Evolutionary conservation across 2,329 filamentous ascomycete genomes (phyloP), one percentile per base, ranked within the genome.

Genomic region (Byssothecium circinans): DNA sequence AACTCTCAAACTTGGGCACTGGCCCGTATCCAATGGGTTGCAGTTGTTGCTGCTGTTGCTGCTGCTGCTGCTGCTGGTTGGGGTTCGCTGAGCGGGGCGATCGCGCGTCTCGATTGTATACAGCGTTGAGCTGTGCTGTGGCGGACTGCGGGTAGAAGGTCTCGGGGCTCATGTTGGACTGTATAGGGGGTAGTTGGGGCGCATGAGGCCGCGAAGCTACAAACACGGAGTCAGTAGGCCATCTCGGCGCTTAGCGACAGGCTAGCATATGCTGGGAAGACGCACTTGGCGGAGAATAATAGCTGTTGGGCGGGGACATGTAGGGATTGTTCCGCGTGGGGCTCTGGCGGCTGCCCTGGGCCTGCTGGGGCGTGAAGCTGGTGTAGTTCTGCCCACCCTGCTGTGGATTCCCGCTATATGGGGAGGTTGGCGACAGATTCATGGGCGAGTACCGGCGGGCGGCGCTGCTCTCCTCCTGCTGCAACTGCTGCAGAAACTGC

Each of bases 381-480:
- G 65, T 67, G 53, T 73, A 74, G 51, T 50, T 60, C 48, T 77
- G 67, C 56, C 62, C 63, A 41, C 67, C 68, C 54, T 76, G 77
- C 65, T 76, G 83, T 53, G 78, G 82, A 69, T 77, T 88, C 39
- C 75, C 80, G 67, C 83, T 81, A 74, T 95, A 95, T 27, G 90
- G 85, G 46, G 88, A 87, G 27, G 86, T 84, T 33, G 91, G 89
- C 51, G 91, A 90, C 52, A 95, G 77, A 70, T 96, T 92, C 91
- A 96, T 96, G 55, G 92, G 94, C 38, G 92, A 97, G 74, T 97
- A 97, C 67, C 91, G 85, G 70, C 95, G 89, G 50, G 91, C 89
- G 47, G 90, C 89, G 41, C 89, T 81, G 35, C 90, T 94, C 49
- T 88, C 85, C 65, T 92, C 88, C 85, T 65, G 59, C 41, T 86